Conservation (phyloP, 768 basidiomycete species). For the Mycena leptocephala region DNA sequence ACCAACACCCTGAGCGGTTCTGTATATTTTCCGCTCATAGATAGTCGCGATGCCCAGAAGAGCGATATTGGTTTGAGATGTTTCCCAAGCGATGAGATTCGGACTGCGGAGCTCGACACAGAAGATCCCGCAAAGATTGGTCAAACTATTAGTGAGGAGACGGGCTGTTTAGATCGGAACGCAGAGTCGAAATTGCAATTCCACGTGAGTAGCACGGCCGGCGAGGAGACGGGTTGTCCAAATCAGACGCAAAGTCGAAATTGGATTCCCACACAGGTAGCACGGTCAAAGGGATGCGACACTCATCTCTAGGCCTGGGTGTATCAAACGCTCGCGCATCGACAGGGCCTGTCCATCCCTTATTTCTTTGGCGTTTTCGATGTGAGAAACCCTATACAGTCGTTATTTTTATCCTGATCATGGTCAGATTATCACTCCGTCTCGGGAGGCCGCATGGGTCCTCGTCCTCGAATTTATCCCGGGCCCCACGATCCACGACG, state of each 20-base stretch:
- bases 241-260: too few relatives aligned
- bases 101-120: neutral
- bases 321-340: neutral
- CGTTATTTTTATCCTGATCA: neutral
- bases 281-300: neutral
- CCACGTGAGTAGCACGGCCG: neutral
- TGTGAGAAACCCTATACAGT: neutral
- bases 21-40: neutral
- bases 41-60: neutral
- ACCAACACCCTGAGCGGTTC: neutral
- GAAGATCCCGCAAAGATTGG: neutral
- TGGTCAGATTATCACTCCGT: conserved; percentile 17
- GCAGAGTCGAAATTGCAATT: neutral
- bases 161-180: neutral
- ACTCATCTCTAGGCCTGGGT: conserved; percentile 23
- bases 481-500: conserved; percentile 15
- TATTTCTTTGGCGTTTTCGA: conserved; percentile 12
- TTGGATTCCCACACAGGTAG: too few relatives aligned
- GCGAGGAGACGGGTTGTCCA: too few relatives aligned
- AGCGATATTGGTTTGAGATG: neutral
- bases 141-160: neutral
- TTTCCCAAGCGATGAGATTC: neutral
- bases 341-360: conserved; percentile 6
- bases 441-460: conserved; percentile 13
- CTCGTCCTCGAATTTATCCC: conserved; percentile 20